A percentile compares a stretch with the other conserved stretches of the same genome.
These are phyloP conservation scores for Peltaster fructicola DNA, from an alignment of 2,329 filamentous ascomycete genomes.

Conservation along the genomic window DNA sequence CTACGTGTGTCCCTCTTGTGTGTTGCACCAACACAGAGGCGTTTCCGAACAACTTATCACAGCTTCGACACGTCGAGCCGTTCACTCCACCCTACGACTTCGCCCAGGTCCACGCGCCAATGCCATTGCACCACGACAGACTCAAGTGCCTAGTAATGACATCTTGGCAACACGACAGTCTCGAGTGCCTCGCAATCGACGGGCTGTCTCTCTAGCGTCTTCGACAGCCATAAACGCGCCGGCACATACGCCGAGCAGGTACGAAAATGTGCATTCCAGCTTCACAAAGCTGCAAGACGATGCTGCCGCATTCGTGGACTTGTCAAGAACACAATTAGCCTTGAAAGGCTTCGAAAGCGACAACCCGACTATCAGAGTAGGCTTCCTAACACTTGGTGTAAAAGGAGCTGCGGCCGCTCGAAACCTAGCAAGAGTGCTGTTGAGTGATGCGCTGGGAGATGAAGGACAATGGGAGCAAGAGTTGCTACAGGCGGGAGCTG, in stretches of 20 bases:
- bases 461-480: conserved; percentile 27
- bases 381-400: conserved; percentile 24
- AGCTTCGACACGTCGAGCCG: too few species aligned
- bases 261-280: conserved; percentile 40
- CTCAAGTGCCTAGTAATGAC: too few species aligned
- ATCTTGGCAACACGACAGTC: too few species aligned
- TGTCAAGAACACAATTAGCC: conserved; percentile 55
- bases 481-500: conserved; percentile 17
- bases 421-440: conserved; percentile 45
- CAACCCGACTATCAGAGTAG: conserved; percentile 36
- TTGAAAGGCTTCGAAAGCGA: conserved; percentile 43
- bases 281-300: conserved; percentile 43
- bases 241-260: conserved; percentile 33
- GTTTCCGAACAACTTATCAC: too few species aligned
- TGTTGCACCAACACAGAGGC: too few species aligned
- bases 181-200: too few species aligned
- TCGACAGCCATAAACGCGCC: conserved; percentile 36
- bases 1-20: too few species aligned
- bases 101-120: too few species aligned
- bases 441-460: conserved; percentile 27
- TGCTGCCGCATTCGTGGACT: conserved; percentile 44
- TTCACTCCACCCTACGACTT: too few species aligned
- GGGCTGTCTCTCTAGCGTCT: conserved; percentile 30
- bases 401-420: conserved; percentile 35
- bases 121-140: too few species aligned